Evolutionary conservation across 257 asterid species (phyloP), one percentile per base, ranked within the genome.

Genomic region (Petrea volubilis): DNA sequence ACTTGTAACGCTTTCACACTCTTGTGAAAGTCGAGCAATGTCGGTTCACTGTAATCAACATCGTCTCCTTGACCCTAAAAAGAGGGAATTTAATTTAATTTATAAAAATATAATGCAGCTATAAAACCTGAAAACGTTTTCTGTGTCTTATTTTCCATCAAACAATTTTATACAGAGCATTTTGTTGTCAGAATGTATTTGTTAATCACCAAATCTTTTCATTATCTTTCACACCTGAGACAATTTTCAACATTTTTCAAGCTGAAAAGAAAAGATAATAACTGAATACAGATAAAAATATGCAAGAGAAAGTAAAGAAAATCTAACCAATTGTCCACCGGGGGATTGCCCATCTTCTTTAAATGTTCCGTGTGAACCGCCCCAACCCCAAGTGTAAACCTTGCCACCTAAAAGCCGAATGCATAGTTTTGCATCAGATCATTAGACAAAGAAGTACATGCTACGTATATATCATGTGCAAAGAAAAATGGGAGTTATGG

Each of bases 331-430:
- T 80, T 95, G 99, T 72, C 98, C 99, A 28, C 99, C 98, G 36
- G 99, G 95, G 78, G 99, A 95, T 69, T 80, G 89, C 62, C 96
- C 98, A 21, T 91, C 98, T 55, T 82, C 97, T 61, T 80, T 77
- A 77, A 95, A 95, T 40, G 99, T 85, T 68, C 96, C 99, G 70
- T 90, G 82, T 52, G 99, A 95, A 68, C 99, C 99, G 81, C 99
- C 97, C 99, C 99, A 88, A 51, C 99, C 99, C 99, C 99, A 95
- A 11, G 96, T 85, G 83, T 95, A 92, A 18, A 90, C 76, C 14
- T 74, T 72, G 75, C 89, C 96, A n/a, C 90, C 99, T 92, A 83
- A 1, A 78, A 44, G 59, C 47, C 72, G 1, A 73, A 34, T 53
- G 74, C 74, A 33, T 34, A 67, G 58, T 33, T 68, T 43, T 53